Conservation (phyloP, 2,329 filamentous ascomycete genomes). For the Akanthomyces muscarius region DNA sequence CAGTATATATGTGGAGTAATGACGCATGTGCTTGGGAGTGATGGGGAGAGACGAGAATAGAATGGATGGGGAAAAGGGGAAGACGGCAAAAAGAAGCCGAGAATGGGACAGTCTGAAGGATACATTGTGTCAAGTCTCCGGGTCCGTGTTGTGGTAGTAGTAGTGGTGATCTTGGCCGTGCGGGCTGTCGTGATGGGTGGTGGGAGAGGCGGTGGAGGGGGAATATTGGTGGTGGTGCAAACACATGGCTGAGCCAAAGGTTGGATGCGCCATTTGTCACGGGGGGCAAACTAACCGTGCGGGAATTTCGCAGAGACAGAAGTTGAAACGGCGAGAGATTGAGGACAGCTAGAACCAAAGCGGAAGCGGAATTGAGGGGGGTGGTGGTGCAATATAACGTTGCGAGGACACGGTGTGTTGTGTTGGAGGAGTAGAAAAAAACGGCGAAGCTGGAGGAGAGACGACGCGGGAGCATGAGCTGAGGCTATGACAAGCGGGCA, state of each 20-base stretch:
- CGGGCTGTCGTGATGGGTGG: not conserved
- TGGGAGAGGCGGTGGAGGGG: conserved; percentile 3
- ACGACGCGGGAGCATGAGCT: not conserved
- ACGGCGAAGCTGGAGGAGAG: not conserved
- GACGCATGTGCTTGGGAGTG: conserved; percentile 7
- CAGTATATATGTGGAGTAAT: conserved; percentile 12
- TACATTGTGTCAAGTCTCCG: not conserved
- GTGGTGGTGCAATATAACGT: conserved; percentile 7
- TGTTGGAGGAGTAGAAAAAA: conserved; percentile 4
- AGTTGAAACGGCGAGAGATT: not conserved
- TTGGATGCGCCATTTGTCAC: conserved; percentile 16
- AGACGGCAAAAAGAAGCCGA: conserved; percentile 1
- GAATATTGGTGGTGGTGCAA: not conserved
- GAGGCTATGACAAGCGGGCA: not conserved
- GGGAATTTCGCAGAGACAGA: conserved; percentile 9
- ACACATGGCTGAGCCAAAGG: not conserved
- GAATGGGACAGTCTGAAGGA: not conserved
- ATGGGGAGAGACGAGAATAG: not conserved
- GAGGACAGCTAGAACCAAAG: not conserved
- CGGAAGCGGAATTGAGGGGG: conserved; percentile 5
- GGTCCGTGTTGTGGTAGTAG: not conserved
- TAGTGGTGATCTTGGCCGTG: not conserved
- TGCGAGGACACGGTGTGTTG: conserved; percentile 11
- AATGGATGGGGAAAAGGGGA: not conserved
- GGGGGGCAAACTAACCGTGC: conserved; percentile 1